Conservation (phyloP, 1,139 yeast genomes). For the Hyphopichia fennica region DNA sequence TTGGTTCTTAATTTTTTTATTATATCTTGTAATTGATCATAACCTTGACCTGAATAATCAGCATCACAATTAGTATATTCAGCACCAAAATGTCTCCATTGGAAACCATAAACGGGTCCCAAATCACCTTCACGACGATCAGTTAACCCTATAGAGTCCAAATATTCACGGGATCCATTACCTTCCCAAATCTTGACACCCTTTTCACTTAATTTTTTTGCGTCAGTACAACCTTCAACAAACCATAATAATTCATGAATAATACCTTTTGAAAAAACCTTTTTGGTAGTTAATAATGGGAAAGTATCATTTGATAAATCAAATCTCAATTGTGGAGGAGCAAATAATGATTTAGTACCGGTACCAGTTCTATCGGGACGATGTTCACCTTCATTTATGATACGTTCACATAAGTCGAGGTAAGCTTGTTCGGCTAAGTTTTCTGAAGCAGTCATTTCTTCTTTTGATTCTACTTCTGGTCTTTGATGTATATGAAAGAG, state of each 20-base stretch:
- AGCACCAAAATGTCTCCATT: constrained; percentile 99
- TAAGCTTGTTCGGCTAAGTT: constrained; percentile 77
- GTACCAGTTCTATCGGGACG: constrained; percentile 98
- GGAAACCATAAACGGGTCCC: constrained; percentile 98
- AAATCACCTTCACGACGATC: constrained; percentile 89
- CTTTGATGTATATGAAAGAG: no score
- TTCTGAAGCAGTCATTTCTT: constrained; percentile 24
- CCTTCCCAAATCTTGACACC: constrained; percentile 99
- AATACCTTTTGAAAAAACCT: constrained; percentile 86
- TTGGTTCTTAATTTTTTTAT: constrained; percentile 77
- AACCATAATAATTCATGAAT: constrained; percentile 93
- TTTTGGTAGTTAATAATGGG: constrained; percentile 90
- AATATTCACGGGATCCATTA: constrained; percentile 90
- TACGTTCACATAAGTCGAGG: constrained; percentile 73
- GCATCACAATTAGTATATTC: constrained; percentile 81
- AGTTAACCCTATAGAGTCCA: constrained; percentile 78
- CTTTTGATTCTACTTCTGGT: no score
- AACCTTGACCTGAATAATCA: constrained; percentile 85
- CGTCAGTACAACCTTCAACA: constrained; percentile 86
- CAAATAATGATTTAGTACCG: constrained; percentile 86
- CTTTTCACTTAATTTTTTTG: constrained; percentile 69
- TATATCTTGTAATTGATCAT: constrained; percentile 82
- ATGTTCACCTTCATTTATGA: constrained; percentile 80
- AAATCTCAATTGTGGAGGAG: constrained; percentile 94
- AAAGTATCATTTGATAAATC: constrained; percentile 67